phyloP scores from a whole-genome alignment of 768 basidiomycete genomes.

The Amanita thiersii region DNA sequence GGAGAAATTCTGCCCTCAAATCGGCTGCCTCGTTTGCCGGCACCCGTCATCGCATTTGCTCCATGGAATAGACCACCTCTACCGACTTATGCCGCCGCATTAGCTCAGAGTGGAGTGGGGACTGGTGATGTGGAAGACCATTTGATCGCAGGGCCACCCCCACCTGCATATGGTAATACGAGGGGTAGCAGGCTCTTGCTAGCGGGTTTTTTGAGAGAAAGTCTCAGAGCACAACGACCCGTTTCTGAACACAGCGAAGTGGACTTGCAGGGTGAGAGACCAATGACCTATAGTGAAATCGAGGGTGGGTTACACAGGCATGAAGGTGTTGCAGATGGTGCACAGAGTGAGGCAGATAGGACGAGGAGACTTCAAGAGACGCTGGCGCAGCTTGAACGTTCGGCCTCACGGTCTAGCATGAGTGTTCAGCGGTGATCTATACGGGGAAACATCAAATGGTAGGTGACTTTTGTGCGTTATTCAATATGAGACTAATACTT shows the following conservation, averaged over 20 bases:
- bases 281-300: constrained; percentile 50
- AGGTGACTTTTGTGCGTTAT: background rate
- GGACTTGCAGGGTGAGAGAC: constrained; percentile 27
- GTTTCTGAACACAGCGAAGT: constrained; percentile 25
- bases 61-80: constrained; percentile 69
- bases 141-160: constrained; percentile 58
- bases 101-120: constrained; percentile 60
- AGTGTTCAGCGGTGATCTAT: no score
- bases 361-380: constrained; percentile 49
- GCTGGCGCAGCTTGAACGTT: constrained; percentile 35
- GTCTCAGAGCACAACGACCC: constrained; percentile 41
- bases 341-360: constrained; percentile 33
- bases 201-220: constrained; percentile 39
- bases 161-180: constrained; percentile 72
- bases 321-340: background rate
- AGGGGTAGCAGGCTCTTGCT: constrained; percentile 61
- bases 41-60: constrained; percentile 34
- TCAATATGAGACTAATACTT: no score
- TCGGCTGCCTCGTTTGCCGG: constrained; percentile 16
- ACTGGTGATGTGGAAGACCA: constrained; percentile 74
- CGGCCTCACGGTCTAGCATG: constrained; percentile 13
- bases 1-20: constrained; percentile 44
- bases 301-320: no score
- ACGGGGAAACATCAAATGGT: no score
- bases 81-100: constrained; percentile 62